Evolutionary conservation across 2,329 filamentous ascomycete genomes (phyloP).

Genomic region (Lasiodiplodia sp.): DNA sequence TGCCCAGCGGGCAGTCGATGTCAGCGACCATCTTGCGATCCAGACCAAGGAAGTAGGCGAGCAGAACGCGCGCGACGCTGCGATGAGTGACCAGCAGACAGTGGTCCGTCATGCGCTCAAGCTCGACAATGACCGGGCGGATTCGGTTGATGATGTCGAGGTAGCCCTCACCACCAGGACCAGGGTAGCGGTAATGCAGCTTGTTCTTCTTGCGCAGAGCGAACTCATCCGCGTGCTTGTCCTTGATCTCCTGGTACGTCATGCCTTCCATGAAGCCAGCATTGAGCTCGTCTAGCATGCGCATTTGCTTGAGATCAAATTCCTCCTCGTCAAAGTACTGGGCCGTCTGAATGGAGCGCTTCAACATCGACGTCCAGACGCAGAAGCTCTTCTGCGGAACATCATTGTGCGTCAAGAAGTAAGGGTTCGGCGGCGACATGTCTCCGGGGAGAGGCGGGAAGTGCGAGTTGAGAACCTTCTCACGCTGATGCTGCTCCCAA

Average conservation of each 20-base stretch:
- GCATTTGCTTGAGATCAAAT: constrained; percentile 93
- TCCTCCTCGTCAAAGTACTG: constrained; percentile 94
- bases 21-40: constrained; percentile 91
- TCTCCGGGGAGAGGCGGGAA: constrained; percentile 93
- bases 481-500: constrained; percentile 84
- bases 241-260: constrained; percentile 89
- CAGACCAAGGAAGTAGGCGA: constrained; percentile 96
- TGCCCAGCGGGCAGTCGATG: constrained; percentile 90
- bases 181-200: constrained; percentile 94
- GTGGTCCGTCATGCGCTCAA: constrained; percentile 96
- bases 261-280: constrained; percentile 92
- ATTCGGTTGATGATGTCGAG: constrained; percentile 96
- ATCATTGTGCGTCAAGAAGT: constrained; percentile 61
- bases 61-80: constrained; percentile 86
- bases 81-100: constrained; percentile 91
- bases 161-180: constrained; percentile 94
- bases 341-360: constrained; percentile 85
- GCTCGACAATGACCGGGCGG: constrained; percentile 93
- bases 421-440: constrained; percentile 92
- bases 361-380: constrained; percentile 98
- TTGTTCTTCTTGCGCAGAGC: constrained; percentile 82
- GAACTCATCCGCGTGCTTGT: constrained; percentile 82
- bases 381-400: constrained; percentile 87
- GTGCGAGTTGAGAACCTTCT: constrained; percentile 75
- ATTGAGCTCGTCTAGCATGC: constrained; percentile 96